Conservation (phyloP, 441 rosid species). For the Iberis amara region DNA sequence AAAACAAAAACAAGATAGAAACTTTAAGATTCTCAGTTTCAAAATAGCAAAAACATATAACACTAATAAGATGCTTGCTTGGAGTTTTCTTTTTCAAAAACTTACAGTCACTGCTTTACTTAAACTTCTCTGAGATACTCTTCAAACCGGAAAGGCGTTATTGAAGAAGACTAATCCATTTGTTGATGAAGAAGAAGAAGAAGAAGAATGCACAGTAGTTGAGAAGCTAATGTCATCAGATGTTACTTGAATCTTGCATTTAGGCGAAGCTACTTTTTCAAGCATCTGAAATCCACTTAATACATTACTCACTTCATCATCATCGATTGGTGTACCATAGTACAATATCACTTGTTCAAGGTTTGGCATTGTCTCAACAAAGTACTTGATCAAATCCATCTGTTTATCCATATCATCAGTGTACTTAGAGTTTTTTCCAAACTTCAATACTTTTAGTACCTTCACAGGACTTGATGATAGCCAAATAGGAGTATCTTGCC, state of each 20-base stretch:
- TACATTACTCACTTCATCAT: slow-evolving; percentile 16
- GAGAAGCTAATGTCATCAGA: not conserved
- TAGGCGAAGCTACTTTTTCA: slow-evolving; percentile 15
- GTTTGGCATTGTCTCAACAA: slow-evolving; percentile 12
- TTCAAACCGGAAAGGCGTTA: too few species aligned
- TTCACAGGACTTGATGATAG: slow-evolving; percentile 20
- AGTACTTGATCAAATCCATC: slow-evolving; percentile 19
- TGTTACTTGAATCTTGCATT: slow-evolving; percentile 13
- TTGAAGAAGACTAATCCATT: too few species aligned
- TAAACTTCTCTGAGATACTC: too few species aligned
- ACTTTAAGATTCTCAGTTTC: too few species aligned
- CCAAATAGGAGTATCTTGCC: not conserved
- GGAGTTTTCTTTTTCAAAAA: too few species aligned
- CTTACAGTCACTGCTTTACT: too few species aligned
- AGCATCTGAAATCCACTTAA: slow-evolving; percentile 2
- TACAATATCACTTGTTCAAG: slow-evolving; percentile 12
- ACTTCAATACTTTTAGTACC: not conserved
- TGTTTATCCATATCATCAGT: slow-evolving; percentile 7
- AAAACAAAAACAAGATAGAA: too few species aligned
- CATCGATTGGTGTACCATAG: slow-evolving; percentile 2
- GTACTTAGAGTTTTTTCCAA: slow-evolving; percentile 8
- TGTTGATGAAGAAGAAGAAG: too few species aligned
- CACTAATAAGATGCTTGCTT: too few species aligned
- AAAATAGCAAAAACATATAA: too few species aligned
- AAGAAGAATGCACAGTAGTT: too few species aligned